Base-by-base conservation (phyloP, 2,329 filamentous ascomycete genomes). In the Curvularia spicifera region DNA sequence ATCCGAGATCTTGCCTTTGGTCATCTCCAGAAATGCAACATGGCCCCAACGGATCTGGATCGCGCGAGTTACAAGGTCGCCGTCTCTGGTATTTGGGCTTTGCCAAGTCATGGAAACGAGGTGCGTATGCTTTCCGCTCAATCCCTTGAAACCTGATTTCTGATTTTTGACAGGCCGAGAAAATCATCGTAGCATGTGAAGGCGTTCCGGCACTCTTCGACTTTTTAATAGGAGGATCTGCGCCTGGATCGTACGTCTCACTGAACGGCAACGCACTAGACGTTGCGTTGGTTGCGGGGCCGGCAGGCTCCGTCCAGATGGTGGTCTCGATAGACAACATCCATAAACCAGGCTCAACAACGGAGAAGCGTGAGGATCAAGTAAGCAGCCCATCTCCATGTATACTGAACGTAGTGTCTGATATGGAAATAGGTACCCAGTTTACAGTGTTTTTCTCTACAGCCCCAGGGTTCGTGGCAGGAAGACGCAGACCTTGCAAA, bases 241-340 rank as follows among this genome's bases (percentile, higher is more conserved):
- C 82, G 45, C 83, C 82, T 50, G 24, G 45, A 20, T 52, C 60
- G 6, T 62, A 62, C 15, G 69, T 91, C 52, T 74, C 80, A 39
- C 74, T 91, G 4, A 79, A 82, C 2, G 89, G 89, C 7, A 92
- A 91, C 67, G 84, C 87, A 0, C 82, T 94, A 4, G 85, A 87
- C 69, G 67, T 85, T n/a, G 68, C 78, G 10, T 70, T 76, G 43
- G 37, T 76, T 10, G 55, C 56, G 1, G 43, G 49, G 15, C 52
- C 61, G 24, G 45, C 55, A 37, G 49, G 42, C 9, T 57, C 57
- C 13, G 57, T 61, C n/a, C 61, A 51, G 13, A 51, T 63, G n/a
- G 51, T 84, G 24, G 78, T 87, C 37, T 84, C 85, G 0, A 74
- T 86, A 48, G 86, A 88, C 67, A 79, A 78, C 39, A 69, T 84